A percentile compares a stretch with the other conserved stretches of the same genome.
phyloP scores from a whole-genome alignment of 306 rosid genomes.

The Dalbergia oliveri region DNA sequence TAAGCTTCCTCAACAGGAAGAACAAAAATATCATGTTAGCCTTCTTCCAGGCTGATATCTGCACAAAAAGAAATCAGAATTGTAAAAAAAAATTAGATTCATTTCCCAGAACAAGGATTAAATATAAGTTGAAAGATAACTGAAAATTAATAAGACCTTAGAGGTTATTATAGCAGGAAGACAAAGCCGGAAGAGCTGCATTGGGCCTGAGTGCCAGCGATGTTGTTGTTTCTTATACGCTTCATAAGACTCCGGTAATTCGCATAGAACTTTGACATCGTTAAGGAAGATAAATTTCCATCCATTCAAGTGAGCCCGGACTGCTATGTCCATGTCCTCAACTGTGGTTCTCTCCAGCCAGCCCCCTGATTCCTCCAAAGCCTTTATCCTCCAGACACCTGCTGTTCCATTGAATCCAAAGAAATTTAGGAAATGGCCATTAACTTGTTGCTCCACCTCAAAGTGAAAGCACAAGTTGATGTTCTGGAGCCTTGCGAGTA shows the following conservation, averaged over 20 bases:
- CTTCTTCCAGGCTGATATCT: conserved; percentile 88
- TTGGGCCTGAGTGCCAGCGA: conserved; percentile 99
- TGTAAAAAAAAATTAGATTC: neutral
- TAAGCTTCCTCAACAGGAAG: conserved; percentile 92
- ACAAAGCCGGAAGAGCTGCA: conserved; percentile 95
- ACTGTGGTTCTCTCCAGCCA: conserved; percentile 99
- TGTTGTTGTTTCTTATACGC: conserved; percentile 97
- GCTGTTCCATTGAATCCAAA: conserved; percentile 99
- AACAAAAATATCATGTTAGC: conserved; percentile 90
- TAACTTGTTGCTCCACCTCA: conserved; percentile 99
- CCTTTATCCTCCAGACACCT: conserved; percentile 95
- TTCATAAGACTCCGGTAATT: conserved; percentile 96
- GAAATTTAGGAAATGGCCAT: conserved; percentile 87
- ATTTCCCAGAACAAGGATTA: neutral
- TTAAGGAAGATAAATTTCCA: conserved; percentile 95
- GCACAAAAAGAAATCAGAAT: conserved; percentile 49
- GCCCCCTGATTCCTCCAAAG: conserved; percentile 96
- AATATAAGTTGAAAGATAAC: neutral
- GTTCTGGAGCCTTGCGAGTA: conserved; percentile 94
- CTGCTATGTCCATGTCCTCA: conserved; percentile 98
- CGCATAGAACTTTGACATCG: conserved; percentile 93
- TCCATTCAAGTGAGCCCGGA: conserved; percentile 92
- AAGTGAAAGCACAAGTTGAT: conserved; percentile 97
- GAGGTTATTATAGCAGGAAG: conserved; percentile 86
- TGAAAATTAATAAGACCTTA: conserved; percentile 60